Evolutionary conservation across 1,139 yeast genomes (phyloP), one percentile per base, ranked within the genome.

Genomic region (Nakaseomyces glabratus): DNA sequence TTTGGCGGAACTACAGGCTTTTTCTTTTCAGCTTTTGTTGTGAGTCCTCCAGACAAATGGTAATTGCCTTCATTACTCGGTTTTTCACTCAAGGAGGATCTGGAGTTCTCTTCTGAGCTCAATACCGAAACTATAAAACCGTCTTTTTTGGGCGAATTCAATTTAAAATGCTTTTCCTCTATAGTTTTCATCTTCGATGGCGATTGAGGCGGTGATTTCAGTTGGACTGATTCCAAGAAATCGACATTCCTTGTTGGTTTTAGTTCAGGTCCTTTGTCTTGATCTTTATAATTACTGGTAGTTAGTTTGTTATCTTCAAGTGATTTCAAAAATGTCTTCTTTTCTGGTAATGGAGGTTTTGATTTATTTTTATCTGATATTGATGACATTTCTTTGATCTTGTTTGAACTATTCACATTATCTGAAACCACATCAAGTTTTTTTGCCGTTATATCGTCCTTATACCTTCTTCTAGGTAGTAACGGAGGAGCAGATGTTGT

Each of bases 41-140:
- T 4, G 13, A 28, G 31, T 10, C 35, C 28, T 4, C 36, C 14
- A 6, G 51, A 32, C 6, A 45, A 35, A 10, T 37, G 42, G 6
- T 53, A 44, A 10, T 48, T 51, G 0, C 43, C 37, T 6, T 48
- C 51, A 2, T 46, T 36, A 5, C 43, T 35, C 6, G 49, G 50
- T 29, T 41, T 35, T 9, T 28, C 11, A 17, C 14, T 6, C 13
- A 14, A 6, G n/a, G 16, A 11, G 5, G 4, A 9, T 13, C 6
- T 12, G n/a, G 21, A 14, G 17, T 26, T 26, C 11, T 26, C 30
- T 7, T 22, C 26, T 39, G 42, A 51, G 39, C 50, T 48, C 18
- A 47, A 24, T 26, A 51, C 48, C 6, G 51, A 46, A 13, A 36
- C 40, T 22, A 50, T 47, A 17, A 48, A 42, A 31, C 44, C 44